phyloP scores from a whole-genome alignment of 192 early-diverging fungal genomes.

The Pilaira anomala region DNA sequence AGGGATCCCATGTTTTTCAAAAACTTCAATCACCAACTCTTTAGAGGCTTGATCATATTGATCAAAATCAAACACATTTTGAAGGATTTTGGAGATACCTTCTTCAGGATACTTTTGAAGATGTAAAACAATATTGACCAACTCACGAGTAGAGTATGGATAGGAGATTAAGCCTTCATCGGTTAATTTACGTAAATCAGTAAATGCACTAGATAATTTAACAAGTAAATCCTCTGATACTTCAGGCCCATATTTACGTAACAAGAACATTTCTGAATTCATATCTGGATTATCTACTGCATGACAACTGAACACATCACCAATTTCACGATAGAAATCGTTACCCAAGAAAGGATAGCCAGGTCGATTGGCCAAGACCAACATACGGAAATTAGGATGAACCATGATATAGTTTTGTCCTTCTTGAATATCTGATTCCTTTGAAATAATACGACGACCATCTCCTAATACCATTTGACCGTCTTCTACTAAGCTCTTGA shows the following conservation, averaged over 20 bases:
- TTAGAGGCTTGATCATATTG: slow-evolving; percentile 66
- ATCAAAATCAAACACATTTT: slow-evolving; percentile 85
- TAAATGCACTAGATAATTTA: slow-evolving; percentile 68
- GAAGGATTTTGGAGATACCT: slow-evolving; percentile 61
- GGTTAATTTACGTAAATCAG: slow-evolving; percentile 63
- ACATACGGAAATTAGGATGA: slow-evolving; percentile 73
- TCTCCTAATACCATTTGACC: slow-evolving; percentile 78
- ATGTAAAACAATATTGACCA: slow-evolving; percentile 76
- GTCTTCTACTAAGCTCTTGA: slow-evolving; percentile 71
- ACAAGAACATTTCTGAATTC: slow-evolving; percentile 67
- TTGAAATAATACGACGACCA: slow-evolving; percentile 66
- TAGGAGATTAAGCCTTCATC: slow-evolving; percentile 77
- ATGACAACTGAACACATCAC: slow-evolving; percentile 73
- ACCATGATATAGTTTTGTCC: slow-evolving; percentile 50
- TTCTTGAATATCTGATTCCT: slow-evolving; percentile 38
- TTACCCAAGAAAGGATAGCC: slow-evolving; percentile 78
- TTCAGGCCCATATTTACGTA: slow-evolving; percentile 67
- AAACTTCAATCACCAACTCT: slow-evolving; percentile 65
- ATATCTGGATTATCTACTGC: slow-evolving; percentile 78
- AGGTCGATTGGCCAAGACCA: slow-evolving; percentile 80
- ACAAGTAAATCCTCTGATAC: slow-evolving; percentile 64
- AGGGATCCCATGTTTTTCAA: slow-evolving; percentile 72
- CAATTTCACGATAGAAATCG: slow-evolving; percentile 79
- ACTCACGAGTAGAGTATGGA: slow-evolving; percentile 79
- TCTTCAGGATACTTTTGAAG: slow-evolving; percentile 71